phyloP scores from a whole-genome alignment of 352 stramenopile genomes.

The Phytophthora citricola region DNA sequence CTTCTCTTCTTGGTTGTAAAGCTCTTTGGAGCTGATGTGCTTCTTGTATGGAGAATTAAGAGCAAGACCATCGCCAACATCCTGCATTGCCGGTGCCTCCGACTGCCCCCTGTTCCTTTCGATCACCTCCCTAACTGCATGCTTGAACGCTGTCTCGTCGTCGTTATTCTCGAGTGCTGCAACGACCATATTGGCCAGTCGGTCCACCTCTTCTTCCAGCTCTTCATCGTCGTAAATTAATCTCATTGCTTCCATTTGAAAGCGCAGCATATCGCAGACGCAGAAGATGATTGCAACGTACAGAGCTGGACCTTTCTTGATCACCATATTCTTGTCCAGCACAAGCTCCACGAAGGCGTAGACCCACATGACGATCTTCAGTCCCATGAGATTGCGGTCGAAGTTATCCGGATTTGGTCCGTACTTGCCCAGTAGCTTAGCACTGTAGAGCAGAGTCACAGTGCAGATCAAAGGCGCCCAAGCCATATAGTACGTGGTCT shows the following conservation, averaged over 20 bases:
- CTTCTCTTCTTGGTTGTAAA: constrained; percentile 14
- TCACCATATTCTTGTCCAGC: constrained; percentile 56
- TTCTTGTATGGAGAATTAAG: constrained; percentile 18
- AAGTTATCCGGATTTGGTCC: constrained; percentile 52
- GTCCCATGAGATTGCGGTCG: constrained; percentile 51
- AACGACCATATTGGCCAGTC: constrained; percentile 47
- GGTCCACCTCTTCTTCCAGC: constrained; percentile 51
- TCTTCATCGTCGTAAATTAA: constrained; percentile 64
- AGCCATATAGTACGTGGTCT: constrained; percentile 56
- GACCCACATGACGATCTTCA: constrained; percentile 62
- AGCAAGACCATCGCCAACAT: background rate
- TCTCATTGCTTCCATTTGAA: constrained; percentile 57
- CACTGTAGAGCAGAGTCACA: constrained; percentile 44
- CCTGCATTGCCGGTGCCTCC: constrained; percentile 5
- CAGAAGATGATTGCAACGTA: constrained; percentile 61
- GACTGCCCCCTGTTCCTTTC: constrained; percentile 34
- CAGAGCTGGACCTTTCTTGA: constrained; percentile 59
- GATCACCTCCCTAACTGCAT: constrained; percentile 41
- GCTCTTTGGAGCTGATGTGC: background rate
- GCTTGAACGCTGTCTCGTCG: constrained; percentile 45
- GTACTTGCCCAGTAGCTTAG: constrained; percentile 41
- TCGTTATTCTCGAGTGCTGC: constrained; percentile 36
- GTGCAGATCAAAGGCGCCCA: constrained; percentile 55
- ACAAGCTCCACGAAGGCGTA: constrained; percentile 53
- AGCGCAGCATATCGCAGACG: constrained; percentile 58